phyloP scores from a whole-genome alignment of 2,329 filamentous ascomycete genomes.

The Xylaria hypoxylon region DNA sequence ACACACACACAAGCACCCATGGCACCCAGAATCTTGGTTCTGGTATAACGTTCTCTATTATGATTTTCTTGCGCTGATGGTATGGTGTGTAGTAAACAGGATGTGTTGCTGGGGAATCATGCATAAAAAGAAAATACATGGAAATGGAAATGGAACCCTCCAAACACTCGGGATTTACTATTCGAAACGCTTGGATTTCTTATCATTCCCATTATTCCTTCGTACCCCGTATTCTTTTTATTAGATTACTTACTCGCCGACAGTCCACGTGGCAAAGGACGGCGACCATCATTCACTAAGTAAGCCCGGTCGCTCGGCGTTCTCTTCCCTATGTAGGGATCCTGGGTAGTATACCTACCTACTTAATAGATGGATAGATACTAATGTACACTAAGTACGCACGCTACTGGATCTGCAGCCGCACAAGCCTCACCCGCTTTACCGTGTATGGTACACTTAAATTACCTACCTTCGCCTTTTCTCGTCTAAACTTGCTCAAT shows the following conservation, averaged over 20 bases:
- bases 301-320: too few species aligned
- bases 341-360: too few species aligned
- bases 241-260: conserved; percentile 32
- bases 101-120: conserved; percentile 10
- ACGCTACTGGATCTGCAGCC: conserved; percentile 12
- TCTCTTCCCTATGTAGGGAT: too few species aligned
- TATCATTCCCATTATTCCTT: not conserved
- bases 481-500: conserved; percentile 18
- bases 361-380: too few species aligned
- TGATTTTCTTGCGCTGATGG: conserved; percentile 4
- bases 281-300: conserved; percentile 13
- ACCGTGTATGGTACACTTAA: not conserved
- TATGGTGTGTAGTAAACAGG: conserved; percentile 3
- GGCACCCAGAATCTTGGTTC: conserved; percentile 23
- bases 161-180: conserved; percentile 12
- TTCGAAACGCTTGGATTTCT: not conserved
- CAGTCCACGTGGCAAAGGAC: conserved; percentile 25
- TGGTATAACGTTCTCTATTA: conserved; percentile 14
- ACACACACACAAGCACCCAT: conserved; percentile 4
- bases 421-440: conserved; percentile 14
- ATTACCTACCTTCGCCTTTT: conserved; percentile 1
- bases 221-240: not conserved
- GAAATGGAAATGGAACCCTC: not conserved
- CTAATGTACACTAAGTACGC: not conserved
- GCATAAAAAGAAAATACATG: conserved; percentile 20